Conservation (phyloP, 495 filamentous ascomycete genomes). For the Aspergillus homomorphus region DNA sequence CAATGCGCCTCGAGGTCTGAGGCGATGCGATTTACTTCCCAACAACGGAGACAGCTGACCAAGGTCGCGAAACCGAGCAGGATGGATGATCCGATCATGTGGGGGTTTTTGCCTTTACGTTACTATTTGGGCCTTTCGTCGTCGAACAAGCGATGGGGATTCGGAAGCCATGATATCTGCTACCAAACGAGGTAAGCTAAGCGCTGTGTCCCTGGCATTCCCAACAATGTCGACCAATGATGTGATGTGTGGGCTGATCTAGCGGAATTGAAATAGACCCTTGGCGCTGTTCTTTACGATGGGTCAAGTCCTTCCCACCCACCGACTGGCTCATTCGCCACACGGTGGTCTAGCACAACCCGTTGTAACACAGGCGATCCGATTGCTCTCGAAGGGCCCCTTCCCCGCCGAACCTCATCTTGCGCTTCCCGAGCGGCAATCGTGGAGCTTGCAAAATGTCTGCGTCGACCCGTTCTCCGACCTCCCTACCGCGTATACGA, state of each 20-base stretch:
- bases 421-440: conserved; percentile 34
- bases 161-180: conserved; percentile 92
- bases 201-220: neutral
- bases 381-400: conserved; percentile 69
- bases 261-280: conserved; percentile 35
- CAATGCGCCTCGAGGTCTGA: conserved; percentile 14
- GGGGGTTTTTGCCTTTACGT: conserved; percentile 76
- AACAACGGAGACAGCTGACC: conserved; percentile 30
- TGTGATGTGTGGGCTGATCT: conserved; percentile 19
- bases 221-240: neutral
- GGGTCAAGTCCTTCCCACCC: conserved; percentile 87
- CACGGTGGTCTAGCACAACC: conserved; percentile 79
- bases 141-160: conserved; percentile 74
- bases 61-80: conserved; percentile 44
- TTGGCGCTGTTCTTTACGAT: conserved; percentile 70
- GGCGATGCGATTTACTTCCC: conserved; percentile 1
- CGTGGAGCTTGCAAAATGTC: conserved; percentile 40
- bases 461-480: conserved; percentile 50
- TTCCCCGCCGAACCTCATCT: conserved; percentile 41
- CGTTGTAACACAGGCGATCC: conserved; percentile 79
- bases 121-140: conserved; percentile 59
- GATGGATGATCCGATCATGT: conserved; percentile 90
- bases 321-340: conserved; percentile 70
- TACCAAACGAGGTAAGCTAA: conserved; percentile 45
- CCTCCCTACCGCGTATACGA: conserved; percentile 45